A percentile compares a stretch with the other conserved stretches of the same genome.
Evolutionary conservation across 2,329 filamentous ascomycete genomes (phyloP).

Genomic region (Aspergillus ochraceoroseus): DNA sequence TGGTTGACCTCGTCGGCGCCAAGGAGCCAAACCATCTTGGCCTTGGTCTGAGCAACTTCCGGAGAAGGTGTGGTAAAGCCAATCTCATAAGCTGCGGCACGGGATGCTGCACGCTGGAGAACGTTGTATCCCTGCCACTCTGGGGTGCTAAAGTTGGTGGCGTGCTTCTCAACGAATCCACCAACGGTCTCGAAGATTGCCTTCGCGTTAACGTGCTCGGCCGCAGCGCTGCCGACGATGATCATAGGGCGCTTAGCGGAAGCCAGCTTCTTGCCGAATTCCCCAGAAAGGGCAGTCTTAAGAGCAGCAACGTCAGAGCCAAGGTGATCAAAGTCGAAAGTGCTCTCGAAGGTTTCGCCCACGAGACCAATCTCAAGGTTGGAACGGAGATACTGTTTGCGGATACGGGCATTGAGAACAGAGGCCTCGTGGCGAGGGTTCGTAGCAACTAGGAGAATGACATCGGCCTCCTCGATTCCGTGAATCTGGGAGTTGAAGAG

Average conservation of each 20-base stretch:
- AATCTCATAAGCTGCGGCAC: conserved; percentile 89
- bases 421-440: conserved; percentile 95
- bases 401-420: conserved; percentile 89
- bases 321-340: conserved; percentile 90
- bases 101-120: conserved; percentile 86
- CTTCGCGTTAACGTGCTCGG: conserved; percentile 86
- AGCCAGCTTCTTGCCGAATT: conserved; percentile 89
- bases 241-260: conserved; percentile 92
- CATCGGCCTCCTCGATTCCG: conserved; percentile 90
- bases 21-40: conserved; percentile 95
- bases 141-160: conserved; percentile 74
- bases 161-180: conserved; percentile 87
- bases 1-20: conserved; percentile 87
- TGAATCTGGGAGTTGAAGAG: conserved; percentile 93
- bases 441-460: conserved; percentile 85
- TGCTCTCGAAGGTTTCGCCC: conserved; percentile 86
- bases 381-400: conserved; percentile 95
- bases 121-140: conserved; percentile 99
- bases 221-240: conserved; percentile 84
- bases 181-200: conserved; percentile 89
- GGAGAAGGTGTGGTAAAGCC: conserved; percentile 85
- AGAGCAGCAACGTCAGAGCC: conserved; percentile 72
- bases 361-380: conserved; percentile 90
- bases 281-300: conserved; percentile 76
- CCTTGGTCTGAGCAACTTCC: conserved; percentile 73